phyloP scores from a whole-genome alignment of 306 rosid genomes.

The Vicia faba region DNA sequence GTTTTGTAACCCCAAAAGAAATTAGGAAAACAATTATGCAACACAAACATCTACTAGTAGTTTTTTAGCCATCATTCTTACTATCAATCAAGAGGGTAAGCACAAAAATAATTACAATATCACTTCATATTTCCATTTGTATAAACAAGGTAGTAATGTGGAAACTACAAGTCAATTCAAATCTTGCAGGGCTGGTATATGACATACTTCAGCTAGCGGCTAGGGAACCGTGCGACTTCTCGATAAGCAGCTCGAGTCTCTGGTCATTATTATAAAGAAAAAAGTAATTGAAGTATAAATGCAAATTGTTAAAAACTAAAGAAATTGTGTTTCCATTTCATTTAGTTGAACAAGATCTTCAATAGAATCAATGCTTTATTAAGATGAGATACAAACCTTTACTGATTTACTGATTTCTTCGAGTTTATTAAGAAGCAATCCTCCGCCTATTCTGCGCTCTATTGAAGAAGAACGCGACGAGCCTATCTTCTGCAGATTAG shows the following conservation, averaged over 20 bases:
- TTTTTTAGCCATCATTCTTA: conserved; percentile 17
- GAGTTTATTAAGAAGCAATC: conserved; percentile 64
- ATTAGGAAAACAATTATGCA: too few species aligned
- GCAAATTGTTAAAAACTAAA: too few species aligned
- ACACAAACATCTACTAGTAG: too few species aligned
- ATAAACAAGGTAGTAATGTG: conserved; percentile 21
- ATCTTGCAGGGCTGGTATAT: conserved; percentile 9
- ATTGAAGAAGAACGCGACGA: conserved; percentile 51
- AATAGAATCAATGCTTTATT: conserved; percentile 12
- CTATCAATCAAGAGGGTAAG: conserved; percentile 19
- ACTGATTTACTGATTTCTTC: conserved; percentile 86
- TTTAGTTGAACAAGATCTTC: too few species aligned
- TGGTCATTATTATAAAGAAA: conserved; percentile 41
- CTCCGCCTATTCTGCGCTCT: conserved; percentile 63
- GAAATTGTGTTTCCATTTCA: too few species aligned
- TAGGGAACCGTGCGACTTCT: conserved; percentile 51
- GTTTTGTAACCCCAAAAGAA: too few species aligned
- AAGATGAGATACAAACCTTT: conserved; percentile 56
- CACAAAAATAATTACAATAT: conserved; percentile 24
- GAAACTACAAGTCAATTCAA: conserved; percentile 21
- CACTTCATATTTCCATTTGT: conserved; percentile 16
- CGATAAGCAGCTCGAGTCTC: conserved; percentile 70
- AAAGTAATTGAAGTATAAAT: neutral
- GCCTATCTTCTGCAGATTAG: conserved; percentile 54
- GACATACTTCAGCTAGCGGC: conserved; percentile 37